These are phyloP conservation scores for Phaeosphaeriaceae sp. DNA, from an alignment of 2,329 filamentous ascomycete species.

Conservation along the genomic window DNA sequence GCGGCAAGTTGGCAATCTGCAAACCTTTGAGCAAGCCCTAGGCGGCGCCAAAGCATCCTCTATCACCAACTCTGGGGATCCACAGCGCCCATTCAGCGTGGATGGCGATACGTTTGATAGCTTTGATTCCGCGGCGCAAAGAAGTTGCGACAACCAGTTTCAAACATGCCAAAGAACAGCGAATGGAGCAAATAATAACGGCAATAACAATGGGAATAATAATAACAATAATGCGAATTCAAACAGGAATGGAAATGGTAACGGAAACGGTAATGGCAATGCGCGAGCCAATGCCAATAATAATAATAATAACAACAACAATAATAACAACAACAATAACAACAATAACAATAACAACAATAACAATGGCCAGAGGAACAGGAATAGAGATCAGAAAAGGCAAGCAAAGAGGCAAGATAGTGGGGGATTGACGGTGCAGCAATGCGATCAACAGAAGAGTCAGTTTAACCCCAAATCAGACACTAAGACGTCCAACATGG, in stretches of 20 bases:
- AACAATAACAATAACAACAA: constrained; percentile 4
- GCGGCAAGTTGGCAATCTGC: constrained; percentile 39
- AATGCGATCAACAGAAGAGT: constrained; percentile 34
- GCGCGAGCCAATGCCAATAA: not conserved
- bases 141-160: constrained; percentile 69
- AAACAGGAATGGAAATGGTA: not conserved
- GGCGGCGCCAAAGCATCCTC: constrained; percentile 61
- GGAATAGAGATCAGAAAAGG: not conserved
- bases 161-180: constrained; percentile 58
- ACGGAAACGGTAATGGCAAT: constrained; percentile 3
- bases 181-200: constrained; percentile 42
- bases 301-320: not conserved
- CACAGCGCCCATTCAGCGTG: constrained; percentile 52
- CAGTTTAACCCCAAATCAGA: constrained; percentile 1
- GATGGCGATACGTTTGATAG: constrained; percentile 58
- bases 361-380: not conserved
- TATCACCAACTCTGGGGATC: constrained; percentile 55
- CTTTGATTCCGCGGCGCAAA: constrained; percentile 61
- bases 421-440: constrained; percentile 21
- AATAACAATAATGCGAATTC: not conserved
- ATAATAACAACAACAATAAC: not conserved
- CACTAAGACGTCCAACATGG: not conserved
- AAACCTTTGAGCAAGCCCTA: constrained; percentile 54
- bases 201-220: not conserved
- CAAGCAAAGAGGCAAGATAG: constrained; percentile 11